These are phyloP conservation scores for Fusarium sublunatum DNA, from an alignment of 2,329 filamentous ascomycete genomes.

Conservation along the genomic window DNA sequence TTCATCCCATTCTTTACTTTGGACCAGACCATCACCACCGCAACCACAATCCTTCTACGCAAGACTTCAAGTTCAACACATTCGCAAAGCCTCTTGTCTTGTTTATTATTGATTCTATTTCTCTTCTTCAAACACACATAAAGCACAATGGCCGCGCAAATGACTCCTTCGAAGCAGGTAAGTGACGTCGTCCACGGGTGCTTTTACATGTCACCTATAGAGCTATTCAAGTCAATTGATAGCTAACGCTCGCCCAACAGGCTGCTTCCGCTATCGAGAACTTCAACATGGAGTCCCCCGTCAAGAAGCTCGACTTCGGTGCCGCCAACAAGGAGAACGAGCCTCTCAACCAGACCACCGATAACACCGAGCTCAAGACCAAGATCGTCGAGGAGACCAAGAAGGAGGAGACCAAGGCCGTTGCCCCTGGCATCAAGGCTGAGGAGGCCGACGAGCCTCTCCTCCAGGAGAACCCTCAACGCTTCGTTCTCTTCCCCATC, in stretches of 20 bases:
- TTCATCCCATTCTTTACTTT: conserved; percentile 39
- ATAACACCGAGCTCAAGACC: conserved; percentile 70
- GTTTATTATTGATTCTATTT: conserved; percentile 17
- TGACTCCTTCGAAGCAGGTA: conserved; percentile 71
- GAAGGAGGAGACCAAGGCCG: conserved; percentile 50
- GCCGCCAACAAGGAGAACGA: conserved; percentile 84
- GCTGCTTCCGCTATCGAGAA: conserved; percentile 86
- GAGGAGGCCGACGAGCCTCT: conserved; percentile 88
- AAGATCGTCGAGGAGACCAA: conserved; percentile 64
- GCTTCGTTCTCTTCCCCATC: conserved; percentile 98
- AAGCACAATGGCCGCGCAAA: conserved; percentile 77
- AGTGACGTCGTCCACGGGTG: conserved; percentile 47
- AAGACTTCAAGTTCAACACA: conserved; percentile 35
- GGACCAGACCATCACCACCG: conserved; percentile 46
- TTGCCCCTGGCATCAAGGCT: conserved; percentile 67
- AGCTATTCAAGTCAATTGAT: conserved; percentile 14
- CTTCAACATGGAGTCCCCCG: conserved; percentile 91
- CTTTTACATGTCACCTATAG: background rate
- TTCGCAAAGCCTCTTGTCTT: conserved; percentile 27
- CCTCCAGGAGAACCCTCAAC: conserved; percentile 92
- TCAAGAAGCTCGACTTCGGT: conserved; percentile 88
- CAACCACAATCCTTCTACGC: conserved; percentile 41
- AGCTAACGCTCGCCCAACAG: conserved; percentile 62
- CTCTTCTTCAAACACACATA: conserved; percentile 20
- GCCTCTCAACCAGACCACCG: conserved; percentile 62